These are phyloP conservation scores for Lentinus brumalis DNA, from an alignment of 768 basidiomycete genomes.

Conservation along the genomic window DNA sequence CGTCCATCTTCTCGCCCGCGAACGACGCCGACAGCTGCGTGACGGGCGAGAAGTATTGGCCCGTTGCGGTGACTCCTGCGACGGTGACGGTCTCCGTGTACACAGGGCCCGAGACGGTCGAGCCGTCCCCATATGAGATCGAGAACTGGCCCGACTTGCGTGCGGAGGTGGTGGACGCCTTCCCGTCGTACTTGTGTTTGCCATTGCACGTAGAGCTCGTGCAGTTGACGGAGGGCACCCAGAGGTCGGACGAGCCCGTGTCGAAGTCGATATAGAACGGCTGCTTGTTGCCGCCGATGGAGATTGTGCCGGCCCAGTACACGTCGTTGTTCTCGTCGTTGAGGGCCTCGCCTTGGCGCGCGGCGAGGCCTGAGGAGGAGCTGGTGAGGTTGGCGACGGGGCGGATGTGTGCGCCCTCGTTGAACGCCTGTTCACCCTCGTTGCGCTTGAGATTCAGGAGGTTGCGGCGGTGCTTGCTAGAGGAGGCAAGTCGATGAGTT, in stretches of 20 bases:
- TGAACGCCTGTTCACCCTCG: conserved; percentile 28
- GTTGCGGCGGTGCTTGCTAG: conserved; percentile 42
- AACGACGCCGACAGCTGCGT: conserved; percentile 24
- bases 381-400: conserved; percentile 17
- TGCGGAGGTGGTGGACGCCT: conserved; percentile 27
- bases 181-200: conserved; percentile 23
- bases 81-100: conserved; percentile 36
- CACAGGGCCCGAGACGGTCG: conserved; percentile 35
- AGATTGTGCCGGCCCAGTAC: conserved; percentile 45
- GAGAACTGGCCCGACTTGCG: conserved; percentile 33
- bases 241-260: conserved; percentile 34
- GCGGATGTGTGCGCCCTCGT: conserved; percentile 34
- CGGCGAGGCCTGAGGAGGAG: conserved; percentile 11
- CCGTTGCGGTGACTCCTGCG: conserved; percentile 18
- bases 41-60: conserved; percentile 26
- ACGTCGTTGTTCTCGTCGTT: conserved; percentile 37
- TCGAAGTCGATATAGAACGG: conserved; percentile 45
- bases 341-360: conserved; percentile 37
- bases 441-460: conserved; percentile 39
- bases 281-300: conserved; percentile 41
- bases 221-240: conserved; percentile 26
- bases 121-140: conserved; percentile 43
- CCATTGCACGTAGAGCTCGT: conserved; percentile 20
- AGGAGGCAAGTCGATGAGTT: background rate
- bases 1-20: conserved; percentile 20